Evolutionary conservation across 2,329 filamentous ascomycete genomes (phyloP), one percentile per base, ranked within the genome.

Genomic region (Mycosphaerella sp.): DNA sequence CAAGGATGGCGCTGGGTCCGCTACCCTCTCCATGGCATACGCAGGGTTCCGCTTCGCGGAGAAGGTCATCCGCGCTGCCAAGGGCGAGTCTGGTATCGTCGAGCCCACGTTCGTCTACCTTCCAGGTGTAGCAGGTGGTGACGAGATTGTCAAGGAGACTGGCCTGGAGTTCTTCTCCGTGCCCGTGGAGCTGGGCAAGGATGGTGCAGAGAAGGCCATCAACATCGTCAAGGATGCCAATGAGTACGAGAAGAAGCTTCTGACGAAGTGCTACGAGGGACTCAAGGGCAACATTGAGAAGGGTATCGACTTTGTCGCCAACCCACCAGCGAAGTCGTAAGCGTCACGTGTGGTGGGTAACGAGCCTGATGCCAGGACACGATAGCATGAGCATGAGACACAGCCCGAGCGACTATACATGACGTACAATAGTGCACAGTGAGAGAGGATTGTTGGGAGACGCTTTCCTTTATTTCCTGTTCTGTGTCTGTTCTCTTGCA

Each of bases 41-140:
- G 93, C 93, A 62, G 93, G 93, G 62, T 97, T 84, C 82, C 86
- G 89, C 66, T 97, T 97, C 68, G 88, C 93, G 64, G 89, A 97
- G 79, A 89, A 90, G 75, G 79, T 98, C 54, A 83, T 98, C 68
- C 89, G 86, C 77, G 93, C 90, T 63, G 71, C 78, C 66, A 87
- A 87, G 74, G 93, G 93, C 60, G 86, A 95, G 80, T 89, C 89
- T 76, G 89, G 88, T 60, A 86, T 98, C 63, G 79, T 96, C 57
- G 91, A 96, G 79, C 89, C 91, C 64, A 93, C 89, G 71, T 98
- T 86, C 73, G 85, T 98, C 75, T 96, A 96, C 78, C 86, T 97
- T 32, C 85, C 87, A 44, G 91, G 91, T 72, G 81, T 98, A 44
- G 75, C 86, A 49, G 93, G 91, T 56, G 93, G 93, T 67, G 86